These are phyloP conservation scores for Russula sp. DNA, from an alignment of 768 basidiomycete species.

Conservation along the genomic window DNA sequence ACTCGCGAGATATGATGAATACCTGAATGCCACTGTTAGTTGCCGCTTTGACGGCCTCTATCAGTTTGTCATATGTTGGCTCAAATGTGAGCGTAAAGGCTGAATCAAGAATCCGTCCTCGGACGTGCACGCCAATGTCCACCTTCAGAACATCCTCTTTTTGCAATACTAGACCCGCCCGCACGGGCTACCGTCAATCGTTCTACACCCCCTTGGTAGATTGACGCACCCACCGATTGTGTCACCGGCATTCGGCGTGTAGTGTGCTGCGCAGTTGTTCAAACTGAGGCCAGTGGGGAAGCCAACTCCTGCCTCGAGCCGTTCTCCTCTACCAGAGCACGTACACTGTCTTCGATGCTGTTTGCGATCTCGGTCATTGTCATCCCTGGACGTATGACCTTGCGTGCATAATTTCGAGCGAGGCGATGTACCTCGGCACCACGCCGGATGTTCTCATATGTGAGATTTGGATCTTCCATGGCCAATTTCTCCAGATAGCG, in stretches of 20 bases:
- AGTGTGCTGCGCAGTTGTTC: conserved; percentile 96
- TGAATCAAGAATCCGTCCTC: conserved; percentile 92
- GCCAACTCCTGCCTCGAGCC: conserved; percentile 81
- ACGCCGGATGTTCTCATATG: conserved; percentile 85
- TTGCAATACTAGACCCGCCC: conserved; percentile 58
- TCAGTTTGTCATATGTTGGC: conserved; percentile 81
- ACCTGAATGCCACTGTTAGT: conserved; percentile 91
- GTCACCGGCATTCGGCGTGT: conserved; percentile 92
- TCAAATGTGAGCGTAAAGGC: conserved; percentile 93
- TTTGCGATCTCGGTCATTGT: conserved; percentile 92
- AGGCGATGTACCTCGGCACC: conserved; percentile 96
- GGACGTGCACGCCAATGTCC: conserved; percentile 96
- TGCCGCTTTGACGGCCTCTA: conserved; percentile 91
- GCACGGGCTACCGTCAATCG: conserved; percentile 4
- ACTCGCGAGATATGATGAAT: background rate
- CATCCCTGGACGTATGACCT: conserved; percentile 89
- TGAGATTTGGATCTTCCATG: conserved; percentile 76
- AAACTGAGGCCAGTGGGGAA: conserved; percentile 95
- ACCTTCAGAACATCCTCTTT: conserved; percentile 91
- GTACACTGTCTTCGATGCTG: conserved; percentile 86
- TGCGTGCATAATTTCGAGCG: conserved; percentile 78
- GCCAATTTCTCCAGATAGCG: conserved; percentile 74
- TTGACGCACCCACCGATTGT: conserved; percentile 56
- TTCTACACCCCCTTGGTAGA: background rate
- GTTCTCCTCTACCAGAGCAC: conserved; percentile 88